Percentiles rank a stretch among this genome's conserved stretches.
phyloP scores from a whole-genome alignment of 805 yeast species.

The Debaryomyces castellii region DNA sequence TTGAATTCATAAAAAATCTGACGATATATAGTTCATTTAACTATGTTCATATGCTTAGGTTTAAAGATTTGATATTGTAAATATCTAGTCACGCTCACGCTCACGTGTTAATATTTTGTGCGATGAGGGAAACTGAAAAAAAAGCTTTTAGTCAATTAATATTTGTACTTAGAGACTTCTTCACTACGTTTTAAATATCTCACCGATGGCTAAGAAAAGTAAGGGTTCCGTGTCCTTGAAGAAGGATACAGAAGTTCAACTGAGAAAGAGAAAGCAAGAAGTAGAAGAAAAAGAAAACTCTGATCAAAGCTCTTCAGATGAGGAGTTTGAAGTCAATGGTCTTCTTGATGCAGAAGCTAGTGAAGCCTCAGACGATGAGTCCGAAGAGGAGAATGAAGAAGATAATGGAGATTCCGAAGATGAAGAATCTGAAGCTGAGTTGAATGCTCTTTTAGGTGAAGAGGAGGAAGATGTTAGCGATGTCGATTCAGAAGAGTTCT shows the following conservation, averaged over 20 bases:
- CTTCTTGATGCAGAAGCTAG: constrained; percentile 43
- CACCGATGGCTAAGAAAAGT: constrained; percentile 5
- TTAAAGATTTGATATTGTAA: background rate
- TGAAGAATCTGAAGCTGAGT: constrained; percentile 43
- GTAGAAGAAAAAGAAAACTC: constrained; percentile 14
- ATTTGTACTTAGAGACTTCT: background rate
- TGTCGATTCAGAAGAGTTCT: constrained; percentile 45
- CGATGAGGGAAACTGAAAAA: constrained; percentile 3
- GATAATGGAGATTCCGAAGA: constrained; percentile 17
- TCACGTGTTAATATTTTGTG: background rate
- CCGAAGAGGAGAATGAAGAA: constrained; percentile 11
- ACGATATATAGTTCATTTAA: background rate
- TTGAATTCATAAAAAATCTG: constrained; percentile 30
- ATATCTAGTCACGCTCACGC: background rate
- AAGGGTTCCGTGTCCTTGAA: constrained; percentile 4
- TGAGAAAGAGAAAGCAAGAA: constrained; percentile 16
- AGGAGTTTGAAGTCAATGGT: constrained; percentile 34
- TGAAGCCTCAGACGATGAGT: constrained; percentile 29
- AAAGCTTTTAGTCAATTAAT: background rate
- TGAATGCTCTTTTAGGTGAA: constrained; percentile 58
- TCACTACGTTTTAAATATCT: background rate
- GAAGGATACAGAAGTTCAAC: constrained; percentile 2
- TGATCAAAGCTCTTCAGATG: constrained; percentile 25
- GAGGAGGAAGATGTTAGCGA: constrained; percentile 50
- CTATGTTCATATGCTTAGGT: background rate